Base-by-base conservation (phyloP, 345 rosid genomes). In the Iberis pinnata region DNA sequence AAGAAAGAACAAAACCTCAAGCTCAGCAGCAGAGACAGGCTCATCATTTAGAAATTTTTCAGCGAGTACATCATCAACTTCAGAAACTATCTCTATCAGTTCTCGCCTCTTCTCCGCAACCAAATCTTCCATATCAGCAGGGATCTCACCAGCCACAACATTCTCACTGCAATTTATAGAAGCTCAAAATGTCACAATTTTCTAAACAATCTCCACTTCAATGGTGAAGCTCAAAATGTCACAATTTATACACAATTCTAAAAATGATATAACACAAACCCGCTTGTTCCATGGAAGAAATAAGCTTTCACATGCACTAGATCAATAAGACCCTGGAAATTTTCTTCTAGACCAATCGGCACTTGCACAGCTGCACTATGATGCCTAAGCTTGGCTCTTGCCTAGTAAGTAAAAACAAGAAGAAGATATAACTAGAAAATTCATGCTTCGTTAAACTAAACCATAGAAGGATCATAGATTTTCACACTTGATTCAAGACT, bases 311-410 rank as follows among this genome's bases (percentile, higher is more conserved):
- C 26, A 32, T 79, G 71, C 15, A 93, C 83, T 64, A 93, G 89
- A 64, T 93, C 99, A 46, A 88, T 56, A 54, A 93, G 96, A 66
- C 99, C 99, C 68, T 80, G 53, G 42, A 86, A 93, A 38, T 86
- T 65, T 17, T 88, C 99, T 64, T 93, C 99, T 73, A 93, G 44
- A 49, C 99, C 97, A 46, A 93, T 83, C 6, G 99, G 99, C 61
- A 76, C 92, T 79, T 93, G 99, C 58, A 93, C 81, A 37, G 97
- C 97, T 37, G 99, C 99, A 65, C 84, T 80, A 60, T 93, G 92
- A 62, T 93, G 99, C 55, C 94, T 77, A 18, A 93, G 85, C 78
- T 93, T 93, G 43, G 88, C 53, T 76, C 97, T 83, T 49, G 99
- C 92, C 99, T 93, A 59, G 16, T 12, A 58, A 64, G 31, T 17